Evolutionary conservation across 2,329 filamentous ascomycete species (phyloP), one percentile per base, ranked within the genome.

Genomic region (Pseudogymnoascus sp.): DNA sequence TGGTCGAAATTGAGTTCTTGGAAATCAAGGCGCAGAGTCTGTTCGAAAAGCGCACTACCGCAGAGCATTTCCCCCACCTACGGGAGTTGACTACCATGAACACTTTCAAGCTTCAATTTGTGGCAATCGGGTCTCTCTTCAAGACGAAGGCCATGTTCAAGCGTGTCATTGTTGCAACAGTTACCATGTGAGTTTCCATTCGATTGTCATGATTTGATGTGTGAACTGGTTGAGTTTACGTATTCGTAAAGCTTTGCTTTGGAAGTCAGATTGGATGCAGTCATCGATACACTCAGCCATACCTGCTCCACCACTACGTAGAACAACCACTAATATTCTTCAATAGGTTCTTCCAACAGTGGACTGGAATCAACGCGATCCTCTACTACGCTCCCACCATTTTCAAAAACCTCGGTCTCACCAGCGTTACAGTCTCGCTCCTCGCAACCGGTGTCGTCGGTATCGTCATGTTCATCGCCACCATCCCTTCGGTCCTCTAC

Each of bases 1-100:
- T 90, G 0, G 83, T 93, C 38, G 82, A 88, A 67, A 79, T 91
- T 1, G 90, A 93, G 70, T 91, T 88, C 71, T 82, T 91, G n/a
- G 90, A 93, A 72, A 93, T 93, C 76, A 90, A 90, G 73, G 88
- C 89, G 0, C 88, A 91, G 72, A 87, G 85, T 0, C 74, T 89
- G 17, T 95, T 93, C 68, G 89, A 93, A 75, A 90, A 92, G 75
- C 83, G 85, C 35, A 85, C 84, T 0, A 79, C 88, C 9, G 82
- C 83, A 0, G 86, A 88, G 66, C 79, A 86, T 23, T 91, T 89
- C 73, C 89, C 89, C 0, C 78, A 87, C 35, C 77, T 89, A 13
- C 77, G 80, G 1, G 80, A 86, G 64, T 79, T 80, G 60, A 88
- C 84, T 0, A 75, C 78, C 1, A 82, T 80, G 83, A 87, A 88